Evolutionary conservation across 225 moss, liverwort and hornwort species (phyloP).

Genomic region (Physcomitrellopsis africana): DNA sequence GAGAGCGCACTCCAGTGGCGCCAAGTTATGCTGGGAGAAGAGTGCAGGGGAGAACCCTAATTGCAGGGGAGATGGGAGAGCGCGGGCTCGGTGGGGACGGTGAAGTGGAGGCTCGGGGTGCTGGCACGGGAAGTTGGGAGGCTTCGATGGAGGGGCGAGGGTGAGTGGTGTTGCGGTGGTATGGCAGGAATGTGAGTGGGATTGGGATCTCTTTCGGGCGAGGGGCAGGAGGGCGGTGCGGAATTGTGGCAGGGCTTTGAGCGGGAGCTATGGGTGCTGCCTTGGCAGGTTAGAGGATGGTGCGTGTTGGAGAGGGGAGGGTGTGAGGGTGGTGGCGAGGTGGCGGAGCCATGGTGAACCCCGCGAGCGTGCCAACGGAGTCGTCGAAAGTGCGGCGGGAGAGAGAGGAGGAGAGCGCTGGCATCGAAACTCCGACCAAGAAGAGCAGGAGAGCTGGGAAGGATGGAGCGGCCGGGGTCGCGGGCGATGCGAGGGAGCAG

Average conservation of each 20-base stretch:
- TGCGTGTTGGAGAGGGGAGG: conserved; percentile 29
- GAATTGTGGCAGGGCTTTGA: background rate
- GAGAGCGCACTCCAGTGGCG: too few relatives aligned
- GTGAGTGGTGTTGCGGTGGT: too few relatives aligned
- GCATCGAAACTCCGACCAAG: conserved; percentile 40
- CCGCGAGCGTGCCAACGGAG: conserved; percentile 21
- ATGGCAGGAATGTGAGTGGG: too few relatives aligned
- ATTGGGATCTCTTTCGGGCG: too few relatives aligned
- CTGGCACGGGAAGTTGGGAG: too few relatives aligned
- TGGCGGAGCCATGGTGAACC: conserved; percentile 39
- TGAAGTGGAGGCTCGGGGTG: too few relatives aligned
- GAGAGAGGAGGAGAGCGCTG: conserved; percentile 41
- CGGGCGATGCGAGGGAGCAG: conserved; percentile 27
- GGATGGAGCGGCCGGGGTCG: conserved; percentile 23
- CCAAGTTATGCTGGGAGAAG: too few relatives aligned
- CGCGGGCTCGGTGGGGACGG: too few relatives aligned
- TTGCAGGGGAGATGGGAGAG: too few relatives aligned
- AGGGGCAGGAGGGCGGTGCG: background rate
- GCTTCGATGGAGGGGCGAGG: too few relatives aligned
- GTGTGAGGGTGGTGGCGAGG: conserved; percentile 39
- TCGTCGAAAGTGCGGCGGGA: conserved; percentile 34
- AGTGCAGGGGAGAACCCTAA: too few relatives aligned
- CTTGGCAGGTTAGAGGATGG: background rate
- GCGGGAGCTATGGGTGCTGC: background rate
- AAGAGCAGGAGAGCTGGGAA: conserved; percentile 45